Conservation (phyloP, 768 basidiomycete species). For the Rhodosporidiobolus odoratus region DNA sequence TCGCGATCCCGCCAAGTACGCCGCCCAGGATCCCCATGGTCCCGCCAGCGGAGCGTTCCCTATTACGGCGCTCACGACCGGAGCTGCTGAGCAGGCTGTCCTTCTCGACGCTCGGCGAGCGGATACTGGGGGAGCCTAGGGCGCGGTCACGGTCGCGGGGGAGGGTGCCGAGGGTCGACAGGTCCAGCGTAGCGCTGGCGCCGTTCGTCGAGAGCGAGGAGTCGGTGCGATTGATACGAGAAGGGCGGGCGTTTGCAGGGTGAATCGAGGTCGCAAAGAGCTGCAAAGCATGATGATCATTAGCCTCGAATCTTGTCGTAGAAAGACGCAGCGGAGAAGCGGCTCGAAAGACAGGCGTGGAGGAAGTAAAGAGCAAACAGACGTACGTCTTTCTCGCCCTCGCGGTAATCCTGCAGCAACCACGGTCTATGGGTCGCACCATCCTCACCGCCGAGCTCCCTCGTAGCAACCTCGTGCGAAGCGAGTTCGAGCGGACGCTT, state of each 20-base stretch:
- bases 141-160: conserved; percentile 38
- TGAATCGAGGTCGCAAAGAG: conserved; percentile 38
- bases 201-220: conserved; percentile 10
- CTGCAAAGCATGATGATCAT: neutral
- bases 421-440: conserved; percentile 19
- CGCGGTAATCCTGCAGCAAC: conserved; percentile 31
- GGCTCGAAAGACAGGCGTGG: conserved; percentile 6
- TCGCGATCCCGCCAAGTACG: conserved; percentile 35
- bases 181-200: conserved; percentile 33
- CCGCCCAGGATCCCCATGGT: conserved; percentile 32
- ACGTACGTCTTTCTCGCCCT: conserved; percentile 39
- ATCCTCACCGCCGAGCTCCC: conserved; percentile 5
- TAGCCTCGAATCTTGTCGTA: neutral
- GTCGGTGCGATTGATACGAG: conserved; percentile 29
- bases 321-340: too few relatives aligned
- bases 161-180: conserved; percentile 32
- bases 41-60: conserved; percentile 15
- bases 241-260: conserved; percentile 29
- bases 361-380: neutral
- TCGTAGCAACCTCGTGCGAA: conserved; percentile 27
- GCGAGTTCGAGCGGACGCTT: conserved; percentile 36
- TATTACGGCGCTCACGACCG: conserved; percentile 11
- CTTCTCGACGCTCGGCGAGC: conserved; percentile 25
- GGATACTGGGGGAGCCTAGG: conserved; percentile 28
- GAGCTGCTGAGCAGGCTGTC: neutral